These are phyloP conservation scores for Crithidia expoeki DNA, from an alignment of 208 protist species.

Conservation along the genomic window DNA sequence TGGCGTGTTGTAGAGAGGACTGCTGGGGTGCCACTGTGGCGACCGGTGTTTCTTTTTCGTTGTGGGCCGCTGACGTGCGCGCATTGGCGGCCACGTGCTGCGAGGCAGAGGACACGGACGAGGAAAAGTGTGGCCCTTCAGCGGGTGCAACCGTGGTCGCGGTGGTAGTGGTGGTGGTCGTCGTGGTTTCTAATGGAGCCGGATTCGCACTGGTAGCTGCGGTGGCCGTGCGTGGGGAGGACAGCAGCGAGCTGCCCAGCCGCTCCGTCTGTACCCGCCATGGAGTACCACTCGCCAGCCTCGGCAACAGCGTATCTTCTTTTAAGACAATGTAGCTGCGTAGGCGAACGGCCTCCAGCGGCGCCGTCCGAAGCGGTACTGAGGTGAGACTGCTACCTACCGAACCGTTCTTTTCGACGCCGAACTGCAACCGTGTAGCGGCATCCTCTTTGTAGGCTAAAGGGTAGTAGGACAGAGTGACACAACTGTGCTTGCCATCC, in stretches of 20 bases:
- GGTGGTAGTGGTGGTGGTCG: not conserved
- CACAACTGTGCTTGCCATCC: constrained; percentile 4
- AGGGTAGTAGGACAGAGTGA: constrained; percentile 11
- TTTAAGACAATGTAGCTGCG: constrained; percentile 12
- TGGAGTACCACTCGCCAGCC: not conserved
- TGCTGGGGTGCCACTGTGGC: not conserved
- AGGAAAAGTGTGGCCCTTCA: not conserved
- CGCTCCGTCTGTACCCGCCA: constrained; percentile 19
- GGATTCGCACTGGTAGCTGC: too few species aligned
- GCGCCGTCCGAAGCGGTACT: not conserved
- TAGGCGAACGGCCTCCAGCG: constrained; percentile 9
- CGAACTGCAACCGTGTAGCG: not conserved
- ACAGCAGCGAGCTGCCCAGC: not conserved
- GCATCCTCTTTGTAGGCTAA: not conserved
- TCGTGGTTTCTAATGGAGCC: too few species aligned
- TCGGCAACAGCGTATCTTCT: not conserved
- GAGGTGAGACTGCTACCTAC: not conserved
- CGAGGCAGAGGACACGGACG: not conserved
- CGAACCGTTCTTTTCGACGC: not conserved
- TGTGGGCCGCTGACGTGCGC: not conserved
- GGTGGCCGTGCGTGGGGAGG: not conserved
- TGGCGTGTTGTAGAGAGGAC: not conserved
- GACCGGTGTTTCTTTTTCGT: not conserved
- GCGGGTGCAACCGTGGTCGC: not conserved
- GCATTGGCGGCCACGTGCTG: not conserved